Conservation (phyloP, 2,329 filamentous ascomycete genomes). For the Aspergillus transmontanensis region DNA sequence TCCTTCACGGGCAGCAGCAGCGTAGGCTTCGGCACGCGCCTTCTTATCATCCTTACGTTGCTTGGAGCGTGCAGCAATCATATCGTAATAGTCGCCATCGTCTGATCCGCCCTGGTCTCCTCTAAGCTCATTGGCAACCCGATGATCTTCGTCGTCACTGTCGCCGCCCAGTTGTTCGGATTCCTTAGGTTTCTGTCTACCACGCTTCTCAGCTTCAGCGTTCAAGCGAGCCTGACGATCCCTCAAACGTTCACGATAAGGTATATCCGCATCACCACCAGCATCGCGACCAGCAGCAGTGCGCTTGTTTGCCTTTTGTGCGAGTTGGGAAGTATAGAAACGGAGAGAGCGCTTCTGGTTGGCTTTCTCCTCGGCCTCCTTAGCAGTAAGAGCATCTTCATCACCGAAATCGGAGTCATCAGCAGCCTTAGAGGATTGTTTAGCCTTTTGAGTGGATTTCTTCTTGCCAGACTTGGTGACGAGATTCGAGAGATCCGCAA, state of each 20-base stretch:
- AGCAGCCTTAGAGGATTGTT: conserved; percentile 39
- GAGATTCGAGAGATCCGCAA: conserved; percentile 71
- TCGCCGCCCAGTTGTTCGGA: conserved; percentile 72
- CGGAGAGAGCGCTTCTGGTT: conserved; percentile 87
- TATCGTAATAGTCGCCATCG: conserved; percentile 75
- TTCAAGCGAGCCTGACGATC: conserved; percentile 86
- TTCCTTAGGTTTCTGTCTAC: conserved; percentile 63
- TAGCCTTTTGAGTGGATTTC: conserved; percentile 42
- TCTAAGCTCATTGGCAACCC: conserved; percentile 54
- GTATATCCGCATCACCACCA: conserved; percentile 61
- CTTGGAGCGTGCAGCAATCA: conserved; percentile 66
- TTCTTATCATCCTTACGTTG: conserved; percentile 72
- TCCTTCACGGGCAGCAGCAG: conserved; percentile 57
- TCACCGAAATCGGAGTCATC: conserved; percentile 92
- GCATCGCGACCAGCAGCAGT: conserved; percentile 65
- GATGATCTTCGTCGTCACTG: conserved; percentile 66
- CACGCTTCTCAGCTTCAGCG: conserved; percentile 82
- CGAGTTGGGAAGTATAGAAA: conserved; percentile 98
- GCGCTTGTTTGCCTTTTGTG: conserved; percentile 87
- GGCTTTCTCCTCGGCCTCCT: conserved; percentile 82
- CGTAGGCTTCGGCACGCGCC: conserved; percentile 62
- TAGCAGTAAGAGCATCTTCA: conserved; percentile 74
- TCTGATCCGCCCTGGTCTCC: conserved; percentile 42
- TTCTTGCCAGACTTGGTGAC: conserved; percentile 51
- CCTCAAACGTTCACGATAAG: conserved; percentile 82